Conservation (phyloP, 106 monocot genomes). For the Allium fistulosum region DNA sequence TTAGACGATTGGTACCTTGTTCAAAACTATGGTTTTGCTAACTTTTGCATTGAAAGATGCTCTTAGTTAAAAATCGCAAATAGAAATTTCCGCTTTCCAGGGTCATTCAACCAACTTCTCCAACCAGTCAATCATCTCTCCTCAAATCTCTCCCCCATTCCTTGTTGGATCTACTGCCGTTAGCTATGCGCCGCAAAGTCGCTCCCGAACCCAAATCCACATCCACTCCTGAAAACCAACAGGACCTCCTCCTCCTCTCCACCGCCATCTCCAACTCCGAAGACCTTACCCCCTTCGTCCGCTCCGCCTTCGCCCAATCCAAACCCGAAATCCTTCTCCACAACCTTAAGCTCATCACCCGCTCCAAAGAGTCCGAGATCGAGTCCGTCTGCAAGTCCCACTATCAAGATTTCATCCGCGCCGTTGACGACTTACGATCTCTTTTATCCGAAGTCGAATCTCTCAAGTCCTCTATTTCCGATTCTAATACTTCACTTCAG, state of each 20-base stretch:
- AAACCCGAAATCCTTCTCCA: conserved; percentile 75
- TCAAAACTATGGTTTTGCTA: no score
- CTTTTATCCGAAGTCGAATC: conserved; percentile 85
- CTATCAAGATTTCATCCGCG: conserved; percentile 97
- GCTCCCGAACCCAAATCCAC: conserved; percentile 10
- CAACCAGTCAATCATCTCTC: background rate
- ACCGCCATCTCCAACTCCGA: conserved; percentile 85
- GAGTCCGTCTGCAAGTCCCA: conserved; percentile 85
- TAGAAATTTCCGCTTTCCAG: no score
- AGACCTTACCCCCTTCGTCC: conserved; percentile 89
- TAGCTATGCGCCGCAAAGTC: conserved; percentile 23
- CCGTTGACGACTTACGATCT: conserved; percentile 97
- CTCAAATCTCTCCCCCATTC: background rate
- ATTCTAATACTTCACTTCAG: conserved; percentile 62
- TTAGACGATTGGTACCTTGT: no score
- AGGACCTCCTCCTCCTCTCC: conserved; percentile 56
- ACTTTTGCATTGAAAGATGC: no score
- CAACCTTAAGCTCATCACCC: conserved; percentile 55
- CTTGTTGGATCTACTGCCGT: background rate
- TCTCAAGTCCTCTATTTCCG: conserved; percentile 83
- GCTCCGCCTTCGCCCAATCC: conserved; percentile 73
- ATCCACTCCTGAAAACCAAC: conserved; percentile 13
- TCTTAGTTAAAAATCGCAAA: no score
- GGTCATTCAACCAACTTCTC: no score
- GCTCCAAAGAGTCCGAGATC: conserved; percentile 91